Base-by-base conservation (phyloP, 2,329 filamentous ascomycete species). In the Fusarium keratoplasticum region DNA sequence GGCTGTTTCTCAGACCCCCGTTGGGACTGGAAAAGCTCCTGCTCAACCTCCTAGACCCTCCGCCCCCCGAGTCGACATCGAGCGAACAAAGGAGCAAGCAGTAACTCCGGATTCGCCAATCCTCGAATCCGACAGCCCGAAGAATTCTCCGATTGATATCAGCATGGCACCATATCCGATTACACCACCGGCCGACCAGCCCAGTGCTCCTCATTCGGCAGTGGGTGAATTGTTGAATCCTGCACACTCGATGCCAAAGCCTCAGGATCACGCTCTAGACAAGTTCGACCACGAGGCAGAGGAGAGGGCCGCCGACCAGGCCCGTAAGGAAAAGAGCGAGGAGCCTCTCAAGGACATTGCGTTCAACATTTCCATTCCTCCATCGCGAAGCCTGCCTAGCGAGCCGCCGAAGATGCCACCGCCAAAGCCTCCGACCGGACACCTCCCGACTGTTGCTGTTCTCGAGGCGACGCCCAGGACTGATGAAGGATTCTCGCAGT, bases 81-180 rank as follows among this genome's bases (percentile, higher is more conserved):
- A 67, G 47, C 71, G 72, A 69, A 61, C 74, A n/a, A 76, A 76
- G 62, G 73, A 70, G 16, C 69, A 70, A 35, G 67, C 54, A 13
- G 58, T 52, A 25, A 67, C 69, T 13, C 86, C 87, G 10, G 82
- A 84, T 35, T 90, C 88, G 10, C 87, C 88, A 10, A 84, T 82
- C 29, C 74, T 87, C 57, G 87, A 88, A 67, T 86, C 86, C 2
- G 87, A 87, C 67, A 86, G 84, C 73, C 83, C 84, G 61, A 88
- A 85, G 71, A 84, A 86, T 60, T 92, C 90, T 4, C 89, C 91
- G n/a, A 85, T 91, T 54, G 87, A 91, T 59, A 83, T 90, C 64
- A 81, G 86, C 14, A 82, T 92, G 77, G 89, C 90, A 18, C 90
- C 90, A 0, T 92, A 92, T 79, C 90, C 90, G 4, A 90, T 91